These are phyloP conservation scores for Kondoa malvinella DNA, from an alignment of 768 basidiomycete genomes.

Conservation along the genomic window DNA sequence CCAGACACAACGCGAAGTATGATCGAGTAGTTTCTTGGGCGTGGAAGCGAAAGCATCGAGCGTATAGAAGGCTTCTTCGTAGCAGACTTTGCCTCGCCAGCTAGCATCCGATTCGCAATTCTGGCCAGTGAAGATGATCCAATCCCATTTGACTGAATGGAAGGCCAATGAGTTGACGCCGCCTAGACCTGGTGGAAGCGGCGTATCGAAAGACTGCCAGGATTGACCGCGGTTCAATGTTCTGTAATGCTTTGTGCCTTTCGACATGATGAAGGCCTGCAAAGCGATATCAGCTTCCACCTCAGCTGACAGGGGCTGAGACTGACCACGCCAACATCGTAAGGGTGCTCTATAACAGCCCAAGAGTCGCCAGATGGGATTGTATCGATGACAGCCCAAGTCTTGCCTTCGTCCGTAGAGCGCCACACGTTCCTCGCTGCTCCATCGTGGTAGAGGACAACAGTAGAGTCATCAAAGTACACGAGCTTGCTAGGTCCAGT, in stretches of 20 bases:
- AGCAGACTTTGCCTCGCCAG: constrained; percentile 44
- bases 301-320: constrained; percentile 4
- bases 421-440: constrained; percentile 52
- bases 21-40: constrained; percentile 45
- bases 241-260: constrained; percentile 59
- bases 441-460: constrained; percentile 72
- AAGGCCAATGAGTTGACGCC: constrained; percentile 54
- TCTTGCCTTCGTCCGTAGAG: constrained; percentile 73
- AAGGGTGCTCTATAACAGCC: constrained; percentile 73
- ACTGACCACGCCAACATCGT: constrained; percentile 56
- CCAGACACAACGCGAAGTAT: constrained; percentile 68
- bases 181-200: constrained; percentile 44
- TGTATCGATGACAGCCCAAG: constrained; percentile 40
- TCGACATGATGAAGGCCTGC: constrained; percentile 74
- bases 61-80: constrained; percentile 77
- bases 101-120: constrained; percentile 39
- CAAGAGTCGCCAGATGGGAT: constrained; percentile 45
- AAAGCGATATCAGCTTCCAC: neutral
- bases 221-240: constrained; percentile 72
- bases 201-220: constrained; percentile 66
- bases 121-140: constrained; percentile 63
- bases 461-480: constrained; percentile 85
- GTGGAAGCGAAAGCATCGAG: constrained; percentile 57
- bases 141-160: constrained; percentile 57
- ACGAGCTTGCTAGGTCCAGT: constrained; percentile 16